Percentiles rank a stretch among this genome's conserved stretches.
Conservation (phyloP, 345 rosid genomes). For the Adansonia digitata region DNA sequence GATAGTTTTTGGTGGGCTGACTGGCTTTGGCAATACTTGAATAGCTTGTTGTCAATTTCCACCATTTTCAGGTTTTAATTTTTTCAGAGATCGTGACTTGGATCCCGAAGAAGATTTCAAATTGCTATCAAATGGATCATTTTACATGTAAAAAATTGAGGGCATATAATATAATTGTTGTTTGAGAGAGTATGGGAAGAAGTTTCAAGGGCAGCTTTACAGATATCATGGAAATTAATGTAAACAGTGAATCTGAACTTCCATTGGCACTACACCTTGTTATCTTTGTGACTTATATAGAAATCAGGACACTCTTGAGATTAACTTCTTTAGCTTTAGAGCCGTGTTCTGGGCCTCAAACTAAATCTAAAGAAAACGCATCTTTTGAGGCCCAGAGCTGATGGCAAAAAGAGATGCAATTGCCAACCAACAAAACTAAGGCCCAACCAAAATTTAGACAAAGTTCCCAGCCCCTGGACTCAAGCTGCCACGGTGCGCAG, state of each 20-base stretch:
- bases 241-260: not conserved
- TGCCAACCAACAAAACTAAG: not conserved
- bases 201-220: slow-evolving; percentile 1
- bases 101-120: slow-evolving; percentile 17
- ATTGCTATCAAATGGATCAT: slow-evolving; percentile 17
- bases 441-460: not conserved
- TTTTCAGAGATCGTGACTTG: slow-evolving; percentile 9
- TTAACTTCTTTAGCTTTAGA: no score
- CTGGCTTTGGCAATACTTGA: slow-evolving; percentile 12
- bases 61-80: slow-evolving; percentile 15
- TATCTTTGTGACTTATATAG: no score
- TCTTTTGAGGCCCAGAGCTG: no score
- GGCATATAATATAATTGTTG: slow-evolving; percentile 18
- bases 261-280: not conserved
- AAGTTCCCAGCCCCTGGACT: no score
- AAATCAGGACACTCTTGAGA: no score
- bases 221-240: not conserved
- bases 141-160: slow-evolving; percentile 16
- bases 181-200: not conserved
- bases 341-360: no score
- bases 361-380: no score
- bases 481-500: no score
- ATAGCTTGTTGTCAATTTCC: not conserved
- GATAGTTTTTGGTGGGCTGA: slow-evolving; percentile 17
- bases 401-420: not conserved